A percentile compares a stretch with the other conserved stretches of the same genome.
Evolutionary conservation across 2,329 filamentous ascomycete species (phyloP).

Genomic region (Hypoxylon sp.): DNA sequence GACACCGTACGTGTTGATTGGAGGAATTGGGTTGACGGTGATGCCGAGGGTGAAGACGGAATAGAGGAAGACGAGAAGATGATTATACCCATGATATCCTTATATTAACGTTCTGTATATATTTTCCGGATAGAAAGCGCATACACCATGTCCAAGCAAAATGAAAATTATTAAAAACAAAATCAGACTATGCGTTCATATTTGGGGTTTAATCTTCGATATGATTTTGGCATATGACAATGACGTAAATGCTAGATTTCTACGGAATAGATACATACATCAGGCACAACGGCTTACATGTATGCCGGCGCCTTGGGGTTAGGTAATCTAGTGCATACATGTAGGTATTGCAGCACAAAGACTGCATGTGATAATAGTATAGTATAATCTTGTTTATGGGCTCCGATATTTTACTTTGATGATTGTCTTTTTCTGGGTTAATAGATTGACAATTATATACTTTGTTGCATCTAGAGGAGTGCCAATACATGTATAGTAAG

Average conservation of each 20-base stretch:
- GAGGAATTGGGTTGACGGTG: slow-evolving; percentile 14
- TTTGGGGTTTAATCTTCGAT: not conserved
- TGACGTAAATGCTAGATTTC: slow-evolving; percentile 31
- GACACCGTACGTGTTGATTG: slow-evolving; percentile 27
- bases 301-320: slow-evolving; percentile 22
- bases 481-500: not conserved
- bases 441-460: not conserved
- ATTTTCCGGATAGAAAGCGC: slow-evolving; percentile 35
- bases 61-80: slow-evolving; percentile 26
- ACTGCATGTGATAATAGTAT: not conserved
- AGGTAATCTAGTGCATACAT: too few species aligned
- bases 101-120: slow-evolving; percentile 39
- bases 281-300: slow-evolving; percentile 32
- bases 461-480: slow-evolving; percentile 14
- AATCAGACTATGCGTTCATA: not conserved
- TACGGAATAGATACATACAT: slow-evolving; percentile 3
- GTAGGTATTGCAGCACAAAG: too few species aligned
- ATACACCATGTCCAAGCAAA: slow-evolving; percentile 6
- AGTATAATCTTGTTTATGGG: too few species aligned
- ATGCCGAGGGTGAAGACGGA: slow-evolving; percentile 10
- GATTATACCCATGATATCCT: slow-evolving; percentile 38
- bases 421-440: not conserved
- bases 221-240: slow-evolving; percentile 44
- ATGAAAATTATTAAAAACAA: not conserved
- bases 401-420: too few species aligned